Conservation (phyloP, 805 yeast species). For the Metschnikowia chrysomelidarum region DNA sequence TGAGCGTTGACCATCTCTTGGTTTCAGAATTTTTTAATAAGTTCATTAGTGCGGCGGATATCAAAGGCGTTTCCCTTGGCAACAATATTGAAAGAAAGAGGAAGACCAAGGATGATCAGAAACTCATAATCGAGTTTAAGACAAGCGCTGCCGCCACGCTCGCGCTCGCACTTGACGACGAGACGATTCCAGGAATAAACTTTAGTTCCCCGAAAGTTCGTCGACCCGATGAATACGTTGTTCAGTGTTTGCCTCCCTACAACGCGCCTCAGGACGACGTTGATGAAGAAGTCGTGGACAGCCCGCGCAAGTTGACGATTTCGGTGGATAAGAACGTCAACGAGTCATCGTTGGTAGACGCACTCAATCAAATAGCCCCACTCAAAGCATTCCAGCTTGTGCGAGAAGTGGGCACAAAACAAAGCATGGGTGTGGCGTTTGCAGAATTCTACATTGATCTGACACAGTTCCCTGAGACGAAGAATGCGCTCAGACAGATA, state of each 20-base stretch:
- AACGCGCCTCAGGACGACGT: constrained; percentile 20
- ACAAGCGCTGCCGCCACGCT: constrained; percentile 55
- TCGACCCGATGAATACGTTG: constrained; percentile 38
- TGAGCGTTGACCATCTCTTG: constrained; percentile 30
- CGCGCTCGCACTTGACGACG: constrained; percentile 43
- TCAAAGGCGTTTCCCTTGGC: constrained; percentile 34
- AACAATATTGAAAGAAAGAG: constrained; percentile 33
- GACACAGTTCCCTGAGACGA: constrained; percentile 12
- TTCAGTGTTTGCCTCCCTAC: constrained; percentile 25
- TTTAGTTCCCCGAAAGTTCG: constrained; percentile 20
- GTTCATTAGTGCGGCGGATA: constrained; percentile 43
- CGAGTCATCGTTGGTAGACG: constrained; percentile 43
- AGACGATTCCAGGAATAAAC: constrained; percentile 25
- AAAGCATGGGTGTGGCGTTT: constrained; percentile 59
- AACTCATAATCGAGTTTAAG: constrained; percentile 50
- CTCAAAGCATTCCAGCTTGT: constrained; percentile 43
- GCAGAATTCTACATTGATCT: constrained; percentile 38
- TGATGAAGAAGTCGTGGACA: constrained; percentile 36
- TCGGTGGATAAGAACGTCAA: constrained; percentile 45
- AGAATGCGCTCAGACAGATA: constrained; percentile 16
- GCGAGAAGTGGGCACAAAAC: constrained; percentile 46
- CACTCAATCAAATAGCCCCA: constrained; percentile 40
- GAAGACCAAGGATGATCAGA: constrained; percentile 36
- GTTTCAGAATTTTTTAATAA: constrained; percentile 46
- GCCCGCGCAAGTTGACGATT: constrained; percentile 46